Evolutionary conservation across 2,329 filamentous ascomycete species (phyloP).

Genomic region (Talaromyces sp.): DNA sequence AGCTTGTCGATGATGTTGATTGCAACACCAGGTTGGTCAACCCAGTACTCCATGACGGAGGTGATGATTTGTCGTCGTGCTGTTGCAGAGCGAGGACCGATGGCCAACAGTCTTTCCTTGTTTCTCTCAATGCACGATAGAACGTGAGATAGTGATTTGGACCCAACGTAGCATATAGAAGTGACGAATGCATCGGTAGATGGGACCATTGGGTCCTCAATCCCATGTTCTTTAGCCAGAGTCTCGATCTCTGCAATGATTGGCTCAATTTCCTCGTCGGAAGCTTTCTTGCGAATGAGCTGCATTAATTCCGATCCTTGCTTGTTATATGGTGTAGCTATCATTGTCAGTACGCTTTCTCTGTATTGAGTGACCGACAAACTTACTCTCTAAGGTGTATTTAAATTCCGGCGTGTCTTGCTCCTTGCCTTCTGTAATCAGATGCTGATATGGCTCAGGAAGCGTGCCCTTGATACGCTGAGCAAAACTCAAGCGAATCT

Average conservation of each 20-base stretch:
- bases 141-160: conserved; percentile 93
- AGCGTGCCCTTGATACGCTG: conserved; percentile 93
- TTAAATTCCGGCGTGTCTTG: conserved; percentile 97
- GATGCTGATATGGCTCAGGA: conserved; percentile 72
- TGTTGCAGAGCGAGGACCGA: conserved; percentile 69
- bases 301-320: conserved; percentile 80
- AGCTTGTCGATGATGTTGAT: conserved; percentile 94
- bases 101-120: conserved; percentile 79
- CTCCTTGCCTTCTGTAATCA: conserved; percentile 85
- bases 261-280: conserved; percentile 81
- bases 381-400: conserved; percentile 70
- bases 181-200: conserved; percentile 94
- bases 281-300: conserved; percentile 77
- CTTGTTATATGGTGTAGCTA: conserved; percentile 74
- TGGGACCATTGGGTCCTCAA: conserved; percentile 72
- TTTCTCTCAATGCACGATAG: conserved; percentile 93
- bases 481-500: conserved; percentile 93
- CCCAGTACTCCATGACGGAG: conserved; percentile 90
- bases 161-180: conserved; percentile 86
- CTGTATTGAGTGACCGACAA: not conserved
- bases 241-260: conserved; percentile 77
- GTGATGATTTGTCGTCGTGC: conserved; percentile 85
- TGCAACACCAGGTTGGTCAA: conserved; percentile 83
- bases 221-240: conserved; percentile 65
- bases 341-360: conserved; percentile 3